Base-by-base conservation (phyloP, 306 rosid species). In the Dryas alaskensis region DNA sequence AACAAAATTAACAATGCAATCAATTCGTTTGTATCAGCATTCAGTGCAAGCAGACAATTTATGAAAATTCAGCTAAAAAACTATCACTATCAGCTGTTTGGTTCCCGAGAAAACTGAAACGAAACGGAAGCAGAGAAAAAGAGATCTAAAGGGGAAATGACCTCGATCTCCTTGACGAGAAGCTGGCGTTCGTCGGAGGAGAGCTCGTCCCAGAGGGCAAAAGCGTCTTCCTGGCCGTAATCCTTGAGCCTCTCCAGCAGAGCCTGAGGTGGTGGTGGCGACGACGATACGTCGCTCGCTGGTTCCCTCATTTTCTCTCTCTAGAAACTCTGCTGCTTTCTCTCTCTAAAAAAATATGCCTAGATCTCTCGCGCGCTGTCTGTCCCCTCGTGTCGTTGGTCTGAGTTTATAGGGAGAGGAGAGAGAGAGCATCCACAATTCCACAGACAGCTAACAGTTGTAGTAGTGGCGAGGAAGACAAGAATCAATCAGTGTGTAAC, bases 151-250 rank as follows among this genome's bases (percentile, higher is more conserved):
- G 47, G 49, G 8, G 68, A 75, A 59, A 25, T 72, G 72, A 92
- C 98, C 84, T 92, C 83, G 71, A 95, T 87, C 49, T 95, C 99
- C 80, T 81, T 87, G 77, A 95, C 96, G 76, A 95, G 99, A 45
- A 79, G 73, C 75, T 84, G 88, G 1, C 97, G 97, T 19, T 95
- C 98, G 7, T 90, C 90, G 4, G 73, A 73, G 14, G 99, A 88
- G 73, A 95, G 96, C 81, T 95, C 98, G 42, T 92, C 90, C 99
- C 98, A 95, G 63, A 89, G 96, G 45, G 93, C 81, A 61, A 95
- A 89, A 57, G 88, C 93, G 78, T 95, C 97, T 74, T 95, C 99
- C 14, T 95, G 99, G 69, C 99, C 99, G 67, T 90, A 92, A 69
- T 95, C 99, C 84, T 95, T 95, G 83, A 95, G 92, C 58, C 98